phyloP scores from a whole-genome alignment of 2,329 filamentous ascomycete genomes.

The Hypoxylon sp. region DNA sequence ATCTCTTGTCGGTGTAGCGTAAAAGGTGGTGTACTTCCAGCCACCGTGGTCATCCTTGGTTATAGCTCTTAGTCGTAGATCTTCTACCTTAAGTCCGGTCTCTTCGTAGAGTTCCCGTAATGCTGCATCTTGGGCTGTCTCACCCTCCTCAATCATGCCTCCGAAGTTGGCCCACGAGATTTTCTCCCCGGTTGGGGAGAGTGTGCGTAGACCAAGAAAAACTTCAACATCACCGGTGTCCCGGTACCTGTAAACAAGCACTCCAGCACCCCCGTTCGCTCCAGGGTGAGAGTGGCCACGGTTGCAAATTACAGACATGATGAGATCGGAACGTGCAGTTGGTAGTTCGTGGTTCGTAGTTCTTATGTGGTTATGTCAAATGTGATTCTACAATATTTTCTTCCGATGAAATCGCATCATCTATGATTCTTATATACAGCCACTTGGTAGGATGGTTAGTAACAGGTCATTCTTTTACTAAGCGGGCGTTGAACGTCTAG shows the following conservation, averaged over 20 bases:
- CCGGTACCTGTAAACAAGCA: conserved; percentile 16
- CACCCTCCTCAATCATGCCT: background rate
- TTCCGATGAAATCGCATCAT: too few species aligned
- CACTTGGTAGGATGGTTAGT: too few species aligned
- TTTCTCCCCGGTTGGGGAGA: background rate
- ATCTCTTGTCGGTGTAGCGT: background rate
- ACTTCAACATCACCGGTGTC: conserved; percentile 20
- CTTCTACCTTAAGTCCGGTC: conserved; percentile 7
- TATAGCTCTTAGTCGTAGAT: background rate
- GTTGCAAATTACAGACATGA: background rate
- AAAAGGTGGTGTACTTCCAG: conserved; percentile 14
- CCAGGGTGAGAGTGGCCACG: conserved; percentile 12
- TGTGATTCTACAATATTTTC: too few species aligned
- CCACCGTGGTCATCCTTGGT: conserved; percentile 3
- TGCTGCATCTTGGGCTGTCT: background rate
- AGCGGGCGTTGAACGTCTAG: too few species aligned
- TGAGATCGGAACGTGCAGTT: too few species aligned
- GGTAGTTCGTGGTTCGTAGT: too few species aligned
- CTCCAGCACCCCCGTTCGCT: conserved; percentile 10
- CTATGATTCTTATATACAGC: too few species aligned
- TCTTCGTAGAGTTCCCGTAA: conserved; percentile 7
- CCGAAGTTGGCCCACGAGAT: conserved; percentile 17
- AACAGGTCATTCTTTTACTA: too few species aligned
- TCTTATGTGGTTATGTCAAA: background rate
- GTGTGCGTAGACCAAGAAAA: conserved; percentile 4